phyloP scores from a whole-genome alignment of 352 stramenopile genomes.

The Phytophthora lateralis region DNA sequence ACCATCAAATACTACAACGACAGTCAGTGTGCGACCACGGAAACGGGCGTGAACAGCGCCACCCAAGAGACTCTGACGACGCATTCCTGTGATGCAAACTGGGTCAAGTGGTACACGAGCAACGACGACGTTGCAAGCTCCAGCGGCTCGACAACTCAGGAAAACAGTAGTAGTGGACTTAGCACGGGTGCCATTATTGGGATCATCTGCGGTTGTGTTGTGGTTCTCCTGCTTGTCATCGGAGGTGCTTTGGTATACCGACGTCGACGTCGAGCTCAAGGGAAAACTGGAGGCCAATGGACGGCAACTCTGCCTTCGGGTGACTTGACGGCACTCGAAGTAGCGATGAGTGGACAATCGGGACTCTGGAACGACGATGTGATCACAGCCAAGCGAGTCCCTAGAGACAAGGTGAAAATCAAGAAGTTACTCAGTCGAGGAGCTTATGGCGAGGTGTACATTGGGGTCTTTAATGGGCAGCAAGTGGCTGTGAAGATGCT shows the following conservation, averaged over 20 bases:
- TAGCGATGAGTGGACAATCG: conserved; percentile 7
- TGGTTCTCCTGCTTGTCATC: conserved; percentile 1
- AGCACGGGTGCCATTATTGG: conserved; percentile 5
- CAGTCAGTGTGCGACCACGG: not conserved
- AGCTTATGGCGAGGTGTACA: conserved; percentile 51
- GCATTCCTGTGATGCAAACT: conserved; percentile 6
- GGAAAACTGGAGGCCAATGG: not conserved
- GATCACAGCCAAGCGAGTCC: conserved; percentile 34
- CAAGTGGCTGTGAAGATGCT: conserved; percentile 53
- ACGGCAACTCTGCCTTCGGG: conserved; percentile 9
- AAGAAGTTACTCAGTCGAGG: conserved; percentile 35
- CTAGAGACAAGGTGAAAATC: conserved; percentile 30
- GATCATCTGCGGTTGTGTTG: conserved; percentile 8
- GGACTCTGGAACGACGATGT: conserved; percentile 39
- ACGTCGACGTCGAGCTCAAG: not conserved
- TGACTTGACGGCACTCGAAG: not conserved
- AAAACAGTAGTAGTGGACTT: not conserved
- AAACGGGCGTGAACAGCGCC: not conserved
- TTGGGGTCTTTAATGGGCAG: conserved; percentile 33
- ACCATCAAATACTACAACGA: conserved; percentile 7
- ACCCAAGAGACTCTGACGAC: not conserved
- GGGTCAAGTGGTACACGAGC: conserved; percentile 13
- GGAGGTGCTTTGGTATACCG: conserved; percentile 1
- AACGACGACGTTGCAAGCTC: conserved; percentile 1
- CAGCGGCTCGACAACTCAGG: not conserved